Conservation (phyloP, 495 filamentous ascomycete species). For the Neurospora discreta region DNA sequence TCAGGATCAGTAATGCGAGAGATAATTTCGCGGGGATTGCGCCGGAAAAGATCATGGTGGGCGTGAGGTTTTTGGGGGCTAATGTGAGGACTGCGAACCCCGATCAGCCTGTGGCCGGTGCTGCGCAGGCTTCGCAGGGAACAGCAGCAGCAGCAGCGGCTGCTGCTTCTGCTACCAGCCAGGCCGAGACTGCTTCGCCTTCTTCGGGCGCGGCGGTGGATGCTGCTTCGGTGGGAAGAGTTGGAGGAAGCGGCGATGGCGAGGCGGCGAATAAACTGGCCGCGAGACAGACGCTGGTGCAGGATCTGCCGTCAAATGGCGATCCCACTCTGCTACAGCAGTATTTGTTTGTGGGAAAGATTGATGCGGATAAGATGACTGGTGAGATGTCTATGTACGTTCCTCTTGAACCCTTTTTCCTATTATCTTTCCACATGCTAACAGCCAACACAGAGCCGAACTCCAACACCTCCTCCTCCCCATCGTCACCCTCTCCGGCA, state of each 20-base stretch:
- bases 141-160: not conserved
- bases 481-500: conserved; percentile 45
- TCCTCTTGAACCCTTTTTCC: not conserved
- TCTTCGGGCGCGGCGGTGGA: not conserved
- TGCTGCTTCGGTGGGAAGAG: not conserved
- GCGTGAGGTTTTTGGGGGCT: conserved; percentile 48
- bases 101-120: conserved; percentile 1
- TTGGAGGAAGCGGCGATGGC: not conserved
- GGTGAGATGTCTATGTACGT: conserved; percentile 31
- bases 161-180: not conserved
- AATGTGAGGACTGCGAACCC: conserved; percentile 22
- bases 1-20: conserved; percentile 45
- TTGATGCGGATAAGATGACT: conserved; percentile 33
- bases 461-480: conserved; percentile 54
- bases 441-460: conserved; percentile 17
- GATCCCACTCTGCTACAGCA: conserved; percentile 32
- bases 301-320: conserved; percentile 4
- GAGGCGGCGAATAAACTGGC: not conserved
- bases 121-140: no score
- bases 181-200: not conserved
- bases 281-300: not conserved
- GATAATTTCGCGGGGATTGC: conserved; percentile 48
- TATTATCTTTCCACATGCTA: not conserved
- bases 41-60: conserved; percentile 43
- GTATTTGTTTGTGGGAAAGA: conserved; percentile 43